Base-by-base conservation (phyloP, 306 rosid genomes). In the Heteromeles arbutifolia region DNA sequence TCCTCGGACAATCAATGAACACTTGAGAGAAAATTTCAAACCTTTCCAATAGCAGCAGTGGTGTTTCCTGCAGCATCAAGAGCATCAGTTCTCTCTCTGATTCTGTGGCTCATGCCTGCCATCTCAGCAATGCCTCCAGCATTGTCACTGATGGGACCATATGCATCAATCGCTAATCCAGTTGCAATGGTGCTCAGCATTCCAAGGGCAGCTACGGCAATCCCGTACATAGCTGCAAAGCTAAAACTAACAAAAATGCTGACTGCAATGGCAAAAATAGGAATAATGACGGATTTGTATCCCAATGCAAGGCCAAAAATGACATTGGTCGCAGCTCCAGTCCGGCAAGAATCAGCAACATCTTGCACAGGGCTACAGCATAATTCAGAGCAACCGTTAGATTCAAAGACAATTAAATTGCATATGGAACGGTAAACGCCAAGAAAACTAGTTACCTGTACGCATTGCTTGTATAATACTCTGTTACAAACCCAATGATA, bases 11-110 rank as follows among this genome's bases (percentile, higher is more conserved):
- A 64, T 62, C 29, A 31, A 64, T 31, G 41, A 1, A 64, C 18
- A 54, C 53, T 18, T 5, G 4, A 61, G 59, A 43, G 29, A 65
- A 50, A 78, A 28, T 52, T 65, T 25, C 72, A 72, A 82, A 94
- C 97, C 98, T 92, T 95, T 58, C 98, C 97, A 76, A 95, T 95
- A 26, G 97, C 98, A 14, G 97, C 98, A 37, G 97, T 95, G 17
- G 98, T 95, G 88, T 95, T 95, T 86, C 97, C 97, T 0, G 98
- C 98, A 79, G 97, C 97, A 84, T 92, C 97, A 72, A 95, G 98
- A 43, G 98, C 98, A 86, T 95, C 99, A 3, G 97, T 95, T 82
- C 97, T 85, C 87, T 95, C 99, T 19, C 99, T 84, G 31, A 90
- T 92, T 77, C 91, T 85, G 87, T 92, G 97, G 79, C 97, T 90